These are phyloP conservation scores for Centrapalus pauciflorus DNA, from an alignment of 129 eudicot species.

Conservation along the genomic window DNA sequence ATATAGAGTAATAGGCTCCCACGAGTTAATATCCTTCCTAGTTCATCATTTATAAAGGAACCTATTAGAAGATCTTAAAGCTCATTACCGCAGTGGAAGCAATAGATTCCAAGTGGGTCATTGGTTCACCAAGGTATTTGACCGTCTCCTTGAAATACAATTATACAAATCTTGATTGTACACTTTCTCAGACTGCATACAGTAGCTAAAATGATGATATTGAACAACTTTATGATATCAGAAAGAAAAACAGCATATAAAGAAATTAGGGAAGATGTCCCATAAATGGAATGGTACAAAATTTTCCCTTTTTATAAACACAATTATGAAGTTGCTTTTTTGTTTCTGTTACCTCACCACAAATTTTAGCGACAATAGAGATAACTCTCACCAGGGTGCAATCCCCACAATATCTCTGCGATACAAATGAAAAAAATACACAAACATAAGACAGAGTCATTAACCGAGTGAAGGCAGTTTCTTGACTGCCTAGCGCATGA, in stretches of 20 bases:
- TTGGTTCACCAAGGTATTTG: slow-evolving; percentile 76
- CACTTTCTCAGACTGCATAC: slow-evolving; percentile 86
- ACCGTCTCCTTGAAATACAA: slow-evolving; percentile 75
- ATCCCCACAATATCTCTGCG: slow-evolving; percentile 79
- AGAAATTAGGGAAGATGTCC: background rate
- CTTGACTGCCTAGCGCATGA: too few relatives aligned
- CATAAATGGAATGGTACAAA: background rate
- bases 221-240: background rate
- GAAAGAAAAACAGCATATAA: background rate
- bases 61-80: background rate
- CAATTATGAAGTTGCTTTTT: background rate
- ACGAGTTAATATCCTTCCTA: background rate
- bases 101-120: slow-evolving; percentile 85
- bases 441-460: background rate
- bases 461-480: too few relatives aligned
- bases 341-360: slow-evolving; percentile 61
- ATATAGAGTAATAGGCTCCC: background rate
- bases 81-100: slow-evolving; percentile 81
- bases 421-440: slow-evolving; percentile 9
- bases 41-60: background rate
- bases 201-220: too few relatives aligned
- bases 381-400: slow-evolving; percentile 73
- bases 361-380: slow-evolving; percentile 76
- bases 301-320: too few relatives aligned
- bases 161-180: slow-evolving; percentile 80